Evolutionary conservation across 495 filamentous ascomycete genomes (phyloP).

Genomic region (Xanthoparmelia taractica): DNA sequence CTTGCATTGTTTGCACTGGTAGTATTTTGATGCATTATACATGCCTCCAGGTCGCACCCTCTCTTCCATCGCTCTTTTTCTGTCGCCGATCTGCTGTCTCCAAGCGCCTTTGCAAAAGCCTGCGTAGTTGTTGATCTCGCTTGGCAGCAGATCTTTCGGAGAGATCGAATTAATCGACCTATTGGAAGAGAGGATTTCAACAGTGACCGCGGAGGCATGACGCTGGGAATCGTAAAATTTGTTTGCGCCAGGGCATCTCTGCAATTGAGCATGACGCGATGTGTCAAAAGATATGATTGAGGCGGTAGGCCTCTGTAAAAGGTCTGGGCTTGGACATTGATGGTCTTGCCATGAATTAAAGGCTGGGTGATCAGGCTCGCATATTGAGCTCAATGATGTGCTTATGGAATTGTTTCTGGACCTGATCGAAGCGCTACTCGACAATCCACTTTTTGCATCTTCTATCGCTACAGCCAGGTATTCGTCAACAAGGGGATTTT

Average conservation of each 20-base stretch:
- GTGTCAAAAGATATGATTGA: conserved; percentile 5
- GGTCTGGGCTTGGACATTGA: neutral
- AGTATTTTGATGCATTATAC: conserved; percentile 32
- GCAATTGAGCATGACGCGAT: conserved; percentile 18
- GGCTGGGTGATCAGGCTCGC: conserved; percentile 9
- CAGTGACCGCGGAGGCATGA: conserved; percentile 15
- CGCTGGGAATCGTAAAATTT: conserved; percentile 13
- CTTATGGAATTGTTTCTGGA: conserved; percentile 10
- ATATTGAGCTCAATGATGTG: conserved; percentile 8
- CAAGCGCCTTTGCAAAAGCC: conserved; percentile 49
- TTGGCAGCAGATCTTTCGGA: conserved; percentile 28
- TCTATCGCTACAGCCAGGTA: conserved; percentile 16
- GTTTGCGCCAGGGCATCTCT: neutral
- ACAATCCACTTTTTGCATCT: neutral
- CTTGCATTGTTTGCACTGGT: conserved; percentile 39
- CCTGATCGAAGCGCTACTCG: neutral
- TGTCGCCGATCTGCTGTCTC: conserved; percentile 36
- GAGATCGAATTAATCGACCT: conserved; percentile 16
- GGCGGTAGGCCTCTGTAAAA: conserved; percentile 3
- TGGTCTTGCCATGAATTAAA: conserved; percentile 11
- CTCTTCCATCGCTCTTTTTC: conserved; percentile 33
- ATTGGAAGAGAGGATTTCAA: conserved; percentile 17
- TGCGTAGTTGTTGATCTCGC: conserved; percentile 39
- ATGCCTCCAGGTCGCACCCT: conserved; percentile 33
- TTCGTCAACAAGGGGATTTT: conserved; percentile 22